phyloP scores from a whole-genome alignment of 2,329 filamentous ascomycete genomes.

The Pochonia chlamydosporia region DNA sequence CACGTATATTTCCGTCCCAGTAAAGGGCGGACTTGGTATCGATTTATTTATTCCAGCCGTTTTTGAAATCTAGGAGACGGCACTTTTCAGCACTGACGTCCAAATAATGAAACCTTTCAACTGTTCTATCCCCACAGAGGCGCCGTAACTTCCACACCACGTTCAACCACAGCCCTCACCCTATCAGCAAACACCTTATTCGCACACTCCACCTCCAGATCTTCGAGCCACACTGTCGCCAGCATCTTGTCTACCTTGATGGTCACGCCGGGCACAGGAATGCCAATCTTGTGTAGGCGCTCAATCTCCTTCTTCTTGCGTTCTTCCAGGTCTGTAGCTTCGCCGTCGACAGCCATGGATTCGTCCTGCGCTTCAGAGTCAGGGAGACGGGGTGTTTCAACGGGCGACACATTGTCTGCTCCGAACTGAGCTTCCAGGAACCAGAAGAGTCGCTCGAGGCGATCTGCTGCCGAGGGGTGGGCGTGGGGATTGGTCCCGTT shows the following conservation, averaged over 20 bases:
- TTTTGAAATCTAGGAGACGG: background rate
- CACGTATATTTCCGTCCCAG: background rate
- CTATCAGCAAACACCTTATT: constrained; percentile 76
- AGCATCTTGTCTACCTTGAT: constrained; percentile 84
- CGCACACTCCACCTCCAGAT: constrained; percentile 80
- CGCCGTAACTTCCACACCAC: constrained; percentile 80
- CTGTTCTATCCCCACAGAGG: constrained; percentile 56
- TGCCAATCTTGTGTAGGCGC: constrained; percentile 74
- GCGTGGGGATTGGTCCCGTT: constrained; percentile 62
- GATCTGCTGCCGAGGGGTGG: constrained; percentile 64
- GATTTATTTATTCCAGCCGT: constrained; percentile 7
- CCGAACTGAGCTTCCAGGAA: constrained; percentile 98
- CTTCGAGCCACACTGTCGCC: constrained; percentile 88
- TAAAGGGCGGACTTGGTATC: background rate
- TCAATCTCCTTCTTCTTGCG: constrained; percentile 66
- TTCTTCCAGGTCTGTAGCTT: constrained; percentile 43
- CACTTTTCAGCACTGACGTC: constrained; percentile 7
- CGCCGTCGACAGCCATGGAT: constrained; percentile 22
- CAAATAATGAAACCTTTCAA: no score
- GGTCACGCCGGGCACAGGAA: constrained; percentile 82
- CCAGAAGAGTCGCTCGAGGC: constrained; percentile 81
- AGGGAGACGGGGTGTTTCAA: constrained; percentile 47
- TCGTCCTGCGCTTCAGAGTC: background rate
- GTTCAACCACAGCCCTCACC: constrained; percentile 82
- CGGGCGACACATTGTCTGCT: constrained; percentile 70